phyloP scores from a whole-genome alignment of 1,284 basidiomycete species.

The Ganoderma lingzhi region DNA sequence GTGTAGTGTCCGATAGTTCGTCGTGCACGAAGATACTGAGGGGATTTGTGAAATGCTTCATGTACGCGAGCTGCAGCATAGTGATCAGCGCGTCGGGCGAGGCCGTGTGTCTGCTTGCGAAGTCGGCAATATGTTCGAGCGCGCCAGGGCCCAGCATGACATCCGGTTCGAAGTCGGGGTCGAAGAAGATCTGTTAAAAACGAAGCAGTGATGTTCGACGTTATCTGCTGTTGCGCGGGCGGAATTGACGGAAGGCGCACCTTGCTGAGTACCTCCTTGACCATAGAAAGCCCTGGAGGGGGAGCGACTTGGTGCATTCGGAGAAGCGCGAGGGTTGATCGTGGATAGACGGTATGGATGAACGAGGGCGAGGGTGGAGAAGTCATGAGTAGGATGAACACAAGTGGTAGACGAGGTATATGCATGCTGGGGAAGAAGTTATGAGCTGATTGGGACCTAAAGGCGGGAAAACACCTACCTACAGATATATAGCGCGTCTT shows the following conservation, averaged over 20 bases:
- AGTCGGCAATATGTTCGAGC: conserved; percentile 63
- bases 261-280: conserved; percentile 60
- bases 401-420: conserved; percentile 59
- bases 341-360: conserved; percentile 63
- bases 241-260: conserved; percentile 42
- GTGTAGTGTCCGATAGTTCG: conserved; percentile 34
- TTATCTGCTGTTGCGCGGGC: neutral
- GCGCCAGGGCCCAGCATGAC: conserved; percentile 67
- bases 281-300: conserved; percentile 52
- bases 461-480: conserved; percentile 50
- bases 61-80: conserved; percentile 65
- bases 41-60: conserved; percentile 75
- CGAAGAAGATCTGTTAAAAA: conserved; percentile 66
- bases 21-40: conserved; percentile 55
- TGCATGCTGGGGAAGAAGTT: conserved; percentile 42
- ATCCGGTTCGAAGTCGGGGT: conserved; percentile 61
- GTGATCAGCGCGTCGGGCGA: conserved; percentile 65
- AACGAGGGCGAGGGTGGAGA: conserved; percentile 63
- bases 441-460: neutral
- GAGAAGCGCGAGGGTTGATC: conserved; percentile 64
- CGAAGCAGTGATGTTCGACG: neutral
- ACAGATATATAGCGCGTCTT: conserved; percentile 74
- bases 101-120: conserved; percentile 58
- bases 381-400: conserved; percentile 66
- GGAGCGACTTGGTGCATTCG: conserved; percentile 57